Evolutionary conservation across 2,329 filamentous ascomycete species (phyloP).

Genomic region (Capronia epimyces): DNA sequence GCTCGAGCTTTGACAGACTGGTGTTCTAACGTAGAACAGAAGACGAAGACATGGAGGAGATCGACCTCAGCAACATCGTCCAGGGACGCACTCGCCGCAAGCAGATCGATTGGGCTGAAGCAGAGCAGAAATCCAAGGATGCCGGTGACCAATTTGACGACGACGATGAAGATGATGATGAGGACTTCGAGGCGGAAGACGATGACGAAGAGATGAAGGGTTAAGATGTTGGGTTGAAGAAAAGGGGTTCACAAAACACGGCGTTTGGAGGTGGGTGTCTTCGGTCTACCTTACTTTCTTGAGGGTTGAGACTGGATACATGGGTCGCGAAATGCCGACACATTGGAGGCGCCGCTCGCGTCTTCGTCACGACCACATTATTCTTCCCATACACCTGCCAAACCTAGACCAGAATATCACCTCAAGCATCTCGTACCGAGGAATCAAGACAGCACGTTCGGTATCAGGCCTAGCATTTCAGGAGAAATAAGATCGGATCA

Average conservation of each 20-base stretch:
- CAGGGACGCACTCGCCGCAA: constrained; percentile 85
- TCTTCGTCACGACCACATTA: neutral
- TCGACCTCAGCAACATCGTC: constrained; percentile 85
- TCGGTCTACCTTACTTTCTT: neutral
- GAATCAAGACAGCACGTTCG: neutral
- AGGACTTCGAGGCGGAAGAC: constrained; percentile 30
- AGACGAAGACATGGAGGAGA: constrained; percentile 82
- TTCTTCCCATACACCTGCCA: neutral
- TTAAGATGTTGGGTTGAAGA: constrained; percentile 11
- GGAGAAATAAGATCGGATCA: neutral
- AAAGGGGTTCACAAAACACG: neutral
- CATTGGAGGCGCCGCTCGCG: neutral
- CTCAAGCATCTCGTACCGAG: neutral
- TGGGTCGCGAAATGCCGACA: neutral
- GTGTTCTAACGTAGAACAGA: constrained; percentile 43
- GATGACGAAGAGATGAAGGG: constrained; percentile 28
- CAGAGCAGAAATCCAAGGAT: constrained; percentile 74
- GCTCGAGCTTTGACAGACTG: neutral
- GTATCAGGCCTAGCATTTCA: neutral
- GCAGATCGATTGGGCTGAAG: constrained; percentile 88
- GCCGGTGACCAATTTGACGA: constrained; percentile 62
- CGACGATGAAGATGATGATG: constrained; percentile 56
- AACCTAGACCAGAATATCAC: neutral
- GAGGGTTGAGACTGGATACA: neutral
- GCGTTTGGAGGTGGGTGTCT: neutral